phyloP scores from a whole-genome alignment of 164 flowering plant genomes.

The Annona cherimola region DNA sequence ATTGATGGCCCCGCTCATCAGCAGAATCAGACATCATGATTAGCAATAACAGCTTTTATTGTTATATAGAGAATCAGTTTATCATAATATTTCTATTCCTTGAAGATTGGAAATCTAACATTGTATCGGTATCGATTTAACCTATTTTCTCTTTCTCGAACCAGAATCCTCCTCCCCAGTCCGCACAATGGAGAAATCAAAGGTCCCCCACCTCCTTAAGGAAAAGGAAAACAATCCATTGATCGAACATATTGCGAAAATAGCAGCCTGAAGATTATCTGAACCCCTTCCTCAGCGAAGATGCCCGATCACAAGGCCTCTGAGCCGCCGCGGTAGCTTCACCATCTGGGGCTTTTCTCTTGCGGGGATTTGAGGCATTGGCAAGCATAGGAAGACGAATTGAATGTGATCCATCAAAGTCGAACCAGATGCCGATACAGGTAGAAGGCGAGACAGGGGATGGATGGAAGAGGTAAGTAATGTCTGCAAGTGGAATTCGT shows the following conservation, averaged over 20 bases:
- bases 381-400: not conserved
- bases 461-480: constrained; percentile 10
- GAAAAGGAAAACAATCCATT: not conserved
- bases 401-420: not conserved
- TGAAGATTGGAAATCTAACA: too few relatives aligned
- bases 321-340: not conserved
- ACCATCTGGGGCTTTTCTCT: not conserved
- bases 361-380: not conserved
- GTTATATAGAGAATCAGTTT: too few relatives aligned
- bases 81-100: too few relatives aligned
- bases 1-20: not conserved
- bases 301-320: not conserved
- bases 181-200: not conserved
- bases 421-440: not conserved
- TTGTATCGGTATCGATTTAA: not conserved
- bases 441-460: not conserved
- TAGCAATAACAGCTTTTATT: too few relatives aligned
- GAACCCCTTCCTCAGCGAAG: constrained; percentile 1
- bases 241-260: not conserved
- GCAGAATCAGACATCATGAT: not conserved
- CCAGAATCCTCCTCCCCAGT: not conserved
- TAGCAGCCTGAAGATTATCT: not conserved
- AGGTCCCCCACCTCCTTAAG: not conserved
- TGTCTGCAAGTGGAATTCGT: constrained; percentile 20
- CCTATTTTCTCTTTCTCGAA: too few relatives aligned